Conservation (phyloP, 257 asterid species). For the Solanum phureja region DNA sequence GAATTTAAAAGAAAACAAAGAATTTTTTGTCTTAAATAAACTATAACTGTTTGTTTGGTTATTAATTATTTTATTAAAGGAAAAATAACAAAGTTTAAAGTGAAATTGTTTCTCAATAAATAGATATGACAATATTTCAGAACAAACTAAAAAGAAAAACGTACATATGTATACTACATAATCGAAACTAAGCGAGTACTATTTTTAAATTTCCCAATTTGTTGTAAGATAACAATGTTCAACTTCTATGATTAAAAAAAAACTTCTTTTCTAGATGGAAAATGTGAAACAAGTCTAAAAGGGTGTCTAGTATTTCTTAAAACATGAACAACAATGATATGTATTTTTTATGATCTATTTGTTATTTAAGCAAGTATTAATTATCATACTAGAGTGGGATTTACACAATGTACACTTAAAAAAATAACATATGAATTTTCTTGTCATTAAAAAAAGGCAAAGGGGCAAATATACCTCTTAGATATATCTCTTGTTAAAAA, state of each 20-base stretch:
- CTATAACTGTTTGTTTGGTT: fast-evolving
- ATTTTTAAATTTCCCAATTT: neutral
- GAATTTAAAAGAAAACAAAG: neutral
- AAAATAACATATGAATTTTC: neutral
- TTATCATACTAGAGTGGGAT: neutral
- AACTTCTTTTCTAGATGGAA: neutral
- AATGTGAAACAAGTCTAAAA: neutral
- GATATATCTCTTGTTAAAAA: too few species aligned
- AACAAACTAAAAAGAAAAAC: neutral
- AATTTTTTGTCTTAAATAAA: neutral
- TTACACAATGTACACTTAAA: too few species aligned
- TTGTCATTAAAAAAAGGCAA: neutral
- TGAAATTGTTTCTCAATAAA: neutral
- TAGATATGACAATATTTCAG: neutral
- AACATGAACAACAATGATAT: neutral
- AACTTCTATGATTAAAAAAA: neutral
- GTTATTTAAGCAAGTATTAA: neutral
- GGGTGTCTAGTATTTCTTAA: neutral
- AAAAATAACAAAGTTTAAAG: neutral
- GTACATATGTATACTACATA: neutral
- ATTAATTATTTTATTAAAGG: neutral
- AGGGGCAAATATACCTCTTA: too few species aligned
- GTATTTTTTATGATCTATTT: neutral
- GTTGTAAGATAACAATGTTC: neutral
- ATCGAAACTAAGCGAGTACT: neutral